These are phyloP conservation scores for Leccinum disarticulatum DNA, from an alignment of 768 basidiomycete species.

Conservation along the genomic window DNA sequence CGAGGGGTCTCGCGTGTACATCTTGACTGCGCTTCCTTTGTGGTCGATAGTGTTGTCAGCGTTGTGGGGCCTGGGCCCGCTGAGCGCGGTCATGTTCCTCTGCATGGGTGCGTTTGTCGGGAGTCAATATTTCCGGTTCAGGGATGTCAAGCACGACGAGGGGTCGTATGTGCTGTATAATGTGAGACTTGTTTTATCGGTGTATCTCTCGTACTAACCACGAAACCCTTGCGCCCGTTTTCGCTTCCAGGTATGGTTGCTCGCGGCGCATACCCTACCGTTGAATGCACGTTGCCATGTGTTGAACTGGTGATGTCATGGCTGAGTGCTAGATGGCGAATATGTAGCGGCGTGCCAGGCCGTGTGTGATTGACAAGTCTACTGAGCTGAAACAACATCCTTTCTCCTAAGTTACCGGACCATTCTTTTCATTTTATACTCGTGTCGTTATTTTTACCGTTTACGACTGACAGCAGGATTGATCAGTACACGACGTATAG, in stretches of 20 bases:
- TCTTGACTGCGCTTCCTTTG: constrained; percentile 11
- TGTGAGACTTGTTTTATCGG: constrained; percentile 3
- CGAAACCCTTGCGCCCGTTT: neutral
- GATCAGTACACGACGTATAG: neutral
- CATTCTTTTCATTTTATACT: neutral
- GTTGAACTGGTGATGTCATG: constrained; percentile 7
- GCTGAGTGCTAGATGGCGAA: neutral
- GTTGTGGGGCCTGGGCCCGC: constrained; percentile 10
- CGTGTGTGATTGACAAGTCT: neutral
- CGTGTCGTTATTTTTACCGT: neutral
- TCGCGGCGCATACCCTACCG: constrained; percentile 9
- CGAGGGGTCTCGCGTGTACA: too few species aligned
- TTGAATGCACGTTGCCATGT: constrained; percentile 7
- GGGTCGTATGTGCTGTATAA: constrained; percentile 16
- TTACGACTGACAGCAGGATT: neutral
- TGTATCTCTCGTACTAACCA: neutral
- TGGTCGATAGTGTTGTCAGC: constrained; percentile 9
- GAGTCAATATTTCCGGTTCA: constrained; percentile 14
- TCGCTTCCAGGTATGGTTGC: constrained; percentile 8
- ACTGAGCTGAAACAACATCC: neutral
- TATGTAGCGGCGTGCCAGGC: neutral
- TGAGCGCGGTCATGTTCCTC: constrained; percentile 9
- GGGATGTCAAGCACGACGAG: constrained; percentile 11
- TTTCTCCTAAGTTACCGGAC: neutral
- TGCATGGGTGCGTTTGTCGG: constrained; percentile 17